Conservation (phyloP, 2,329 filamentous ascomycete species). For the Colletotrichum sp. region DNA sequence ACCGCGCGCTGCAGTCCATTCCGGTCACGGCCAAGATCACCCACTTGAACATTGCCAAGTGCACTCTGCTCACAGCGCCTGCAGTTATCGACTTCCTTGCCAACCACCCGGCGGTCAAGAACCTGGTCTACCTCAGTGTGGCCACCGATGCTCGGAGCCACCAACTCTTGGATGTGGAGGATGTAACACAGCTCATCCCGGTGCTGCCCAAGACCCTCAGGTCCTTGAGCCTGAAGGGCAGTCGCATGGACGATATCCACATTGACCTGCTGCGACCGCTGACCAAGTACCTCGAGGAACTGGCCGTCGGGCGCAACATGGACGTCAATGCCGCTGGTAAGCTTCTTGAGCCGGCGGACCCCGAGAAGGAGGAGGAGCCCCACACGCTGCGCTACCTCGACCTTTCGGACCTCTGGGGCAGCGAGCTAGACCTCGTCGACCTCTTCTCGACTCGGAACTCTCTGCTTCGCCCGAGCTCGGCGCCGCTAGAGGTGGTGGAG, state of each 20-base stretch:
- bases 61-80: slow-evolving; percentile 70
- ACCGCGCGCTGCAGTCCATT: slow-evolving; percentile 72
- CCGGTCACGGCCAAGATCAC: slow-evolving; percentile 75
- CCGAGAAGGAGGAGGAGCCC: slow-evolving; percentile 41
- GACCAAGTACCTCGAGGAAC: slow-evolving; percentile 76
- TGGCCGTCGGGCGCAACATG: slow-evolving; percentile 74
- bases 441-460: slow-evolving; percentile 52
- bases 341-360: slow-evolving; percentile 61
- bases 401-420: slow-evolving; percentile 72
- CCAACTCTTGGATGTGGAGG: slow-evolving; percentile 70
- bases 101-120: slow-evolving; percentile 71
- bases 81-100: slow-evolving; percentile 74
- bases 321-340: slow-evolving; percentile 68
- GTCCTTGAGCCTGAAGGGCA: slow-evolving; percentile 79
- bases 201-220: slow-evolving; percentile 69
- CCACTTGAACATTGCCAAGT: slow-evolving; percentile 80
- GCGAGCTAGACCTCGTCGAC: slow-evolving; percentile 64
- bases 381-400: slow-evolving; percentile 77
- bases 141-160: slow-evolving; percentile 75
- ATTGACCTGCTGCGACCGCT: slow-evolving; percentile 68
- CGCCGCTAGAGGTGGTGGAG: slow-evolving; percentile 79
- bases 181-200: slow-evolving; percentile 70
- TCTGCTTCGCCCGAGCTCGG: slow-evolving; percentile 64
- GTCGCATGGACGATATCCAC: slow-evolving; percentile 70
- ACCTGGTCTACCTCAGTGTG: slow-evolving; percentile 75